Conservation (phyloP, 75 land plant genomes). For the Pinus taeda region DNA sequence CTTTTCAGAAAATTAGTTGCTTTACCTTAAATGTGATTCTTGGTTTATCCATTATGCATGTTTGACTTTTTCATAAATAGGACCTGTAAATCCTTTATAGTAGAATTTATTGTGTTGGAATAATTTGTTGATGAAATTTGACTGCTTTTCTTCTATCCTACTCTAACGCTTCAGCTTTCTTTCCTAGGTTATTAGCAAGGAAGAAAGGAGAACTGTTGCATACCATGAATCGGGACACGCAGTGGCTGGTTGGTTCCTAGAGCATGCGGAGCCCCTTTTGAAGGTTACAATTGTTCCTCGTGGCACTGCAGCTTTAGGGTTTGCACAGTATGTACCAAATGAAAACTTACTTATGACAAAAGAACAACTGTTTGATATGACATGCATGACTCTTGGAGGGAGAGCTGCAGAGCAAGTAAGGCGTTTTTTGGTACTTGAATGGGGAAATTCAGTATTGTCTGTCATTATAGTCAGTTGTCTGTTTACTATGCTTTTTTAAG, state of each 20-base stretch:
- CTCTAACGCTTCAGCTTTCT: neutral
- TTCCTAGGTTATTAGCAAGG: conserved; percentile 47
- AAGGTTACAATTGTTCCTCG: conserved; percentile 55
- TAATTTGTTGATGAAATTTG: no score
- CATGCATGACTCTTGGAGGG: conserved; percentile 58
- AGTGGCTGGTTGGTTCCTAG: conserved; percentile 47
- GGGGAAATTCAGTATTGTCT: neutral
- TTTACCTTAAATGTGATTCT: no score
- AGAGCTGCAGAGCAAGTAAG: conserved; percentile 53
- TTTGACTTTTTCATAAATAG: no score
- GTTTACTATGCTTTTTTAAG: neutral
- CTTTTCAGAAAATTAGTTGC: no score
- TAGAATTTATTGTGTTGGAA: no score
- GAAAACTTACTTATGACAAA: conserved; percentile 50
- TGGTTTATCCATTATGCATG: no score
- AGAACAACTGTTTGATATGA: conserved; percentile 53
- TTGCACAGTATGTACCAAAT: conserved; percentile 55
- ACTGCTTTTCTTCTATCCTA: neutral
- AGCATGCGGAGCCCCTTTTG: conserved; percentile 49
- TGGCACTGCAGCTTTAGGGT: conserved; percentile 52
- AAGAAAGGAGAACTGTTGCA: conserved; percentile 55
- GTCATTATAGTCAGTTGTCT: neutral
- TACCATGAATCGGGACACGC: conserved; percentile 61
- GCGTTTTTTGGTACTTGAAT: neutral
- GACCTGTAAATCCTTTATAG: no score